These are phyloP conservation scores for Didymella segeticola DNA, from an alignment of 2,329 filamentous ascomycete species.

Conservation along the genomic window DNA sequence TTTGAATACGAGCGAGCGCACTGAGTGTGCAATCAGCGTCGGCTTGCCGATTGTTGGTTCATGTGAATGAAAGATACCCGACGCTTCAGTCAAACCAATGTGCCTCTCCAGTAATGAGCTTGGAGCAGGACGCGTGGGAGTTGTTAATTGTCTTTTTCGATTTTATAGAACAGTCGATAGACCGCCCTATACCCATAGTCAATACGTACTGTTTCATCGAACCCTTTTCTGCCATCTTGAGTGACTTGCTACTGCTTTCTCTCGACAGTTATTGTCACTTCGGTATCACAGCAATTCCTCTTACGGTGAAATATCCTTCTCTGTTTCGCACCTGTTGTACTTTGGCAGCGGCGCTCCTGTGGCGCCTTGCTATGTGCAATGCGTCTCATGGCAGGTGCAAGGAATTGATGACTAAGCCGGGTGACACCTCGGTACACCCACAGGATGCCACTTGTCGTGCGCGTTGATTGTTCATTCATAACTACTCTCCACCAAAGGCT, in stretches of 20 bases:
- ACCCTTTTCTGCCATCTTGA: background rate
- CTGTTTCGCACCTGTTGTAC: too few species aligned
- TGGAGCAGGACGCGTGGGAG: constrained; percentile 8
- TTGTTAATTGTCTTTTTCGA: constrained; percentile 11
- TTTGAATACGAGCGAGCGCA: constrained; percentile 18
- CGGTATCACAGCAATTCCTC: too few species aligned
- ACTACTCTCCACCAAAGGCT: background rate
- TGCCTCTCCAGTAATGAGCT: constrained; percentile 15
- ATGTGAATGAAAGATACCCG: constrained; percentile 34
- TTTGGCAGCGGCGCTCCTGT: too few species aligned
- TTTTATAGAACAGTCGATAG: constrained; percentile 19
- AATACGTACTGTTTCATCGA: constrained; percentile 12
- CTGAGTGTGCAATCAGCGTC: constrained; percentile 23
- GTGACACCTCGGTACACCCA: constrained; percentile 5
- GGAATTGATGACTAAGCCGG: constrained; percentile 8
- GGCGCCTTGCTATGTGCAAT: background rate
- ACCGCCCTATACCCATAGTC: constrained; percentile 24
- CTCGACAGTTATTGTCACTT: too few species aligned
- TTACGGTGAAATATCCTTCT: too few species aligned
- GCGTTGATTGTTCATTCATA: background rate
- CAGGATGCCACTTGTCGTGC: constrained; percentile 16
- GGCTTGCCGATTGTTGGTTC: constrained; percentile 20
- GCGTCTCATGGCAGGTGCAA: background rate
- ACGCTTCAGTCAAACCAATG: constrained; percentile 28
- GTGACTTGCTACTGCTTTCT: background rate